Evolutionary conservation across 139 green algal genomes (phyloP), one percentile per base, ranked within the genome.

Genomic region (Pleodorina starrii): DNA sequence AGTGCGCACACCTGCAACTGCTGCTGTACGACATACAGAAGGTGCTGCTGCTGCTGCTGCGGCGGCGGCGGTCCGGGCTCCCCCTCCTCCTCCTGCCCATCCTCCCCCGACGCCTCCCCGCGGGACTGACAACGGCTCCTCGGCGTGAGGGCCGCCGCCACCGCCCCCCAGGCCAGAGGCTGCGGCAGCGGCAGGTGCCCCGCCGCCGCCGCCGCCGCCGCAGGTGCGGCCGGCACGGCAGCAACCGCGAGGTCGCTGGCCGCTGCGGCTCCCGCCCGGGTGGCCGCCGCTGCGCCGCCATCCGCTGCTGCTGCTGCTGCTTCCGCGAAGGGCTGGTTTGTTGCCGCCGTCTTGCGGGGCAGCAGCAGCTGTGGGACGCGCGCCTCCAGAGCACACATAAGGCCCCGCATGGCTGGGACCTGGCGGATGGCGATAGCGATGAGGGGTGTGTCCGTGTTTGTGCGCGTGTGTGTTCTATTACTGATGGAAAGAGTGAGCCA

Each of bases 301-400:
- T n/a, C n/a, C n/a, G n/a, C n/a, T 10, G 42, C 12, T 43, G 16
- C 2, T 25, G 9, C 54, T 12, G 7, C 54, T 66, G 54, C 54
- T 25, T 7, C 54, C 29, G 54, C 54, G 6, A 25, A 12, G 21
- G 7, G 5, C 5, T 12, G 21, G 6, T 21, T 66, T 25, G 5
- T 25, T 32, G 54, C 25, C 9, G 29, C 44, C 1, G 23, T 21
- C 7, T 38, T 27, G 29, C 46, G 0, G 27, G 7, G 50, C 79
- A 76, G 82, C 46, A 88, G 60, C 82, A 88, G 44, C 32, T 50
- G 66, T 23, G 82, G 66, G 16, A 38, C 60, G 63, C 25, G 7
- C 25, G 12, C 23, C 66, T 88, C 82, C 82, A 88, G 44, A 9
- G 82, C 82, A 44, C 82, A 80, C 82, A 80, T 79, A 25, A 88